Evolutionary conservation across 2,329 filamentous ascomycete species (phyloP).

Genomic region (Penicillium aurantiogriseum): DNA sequence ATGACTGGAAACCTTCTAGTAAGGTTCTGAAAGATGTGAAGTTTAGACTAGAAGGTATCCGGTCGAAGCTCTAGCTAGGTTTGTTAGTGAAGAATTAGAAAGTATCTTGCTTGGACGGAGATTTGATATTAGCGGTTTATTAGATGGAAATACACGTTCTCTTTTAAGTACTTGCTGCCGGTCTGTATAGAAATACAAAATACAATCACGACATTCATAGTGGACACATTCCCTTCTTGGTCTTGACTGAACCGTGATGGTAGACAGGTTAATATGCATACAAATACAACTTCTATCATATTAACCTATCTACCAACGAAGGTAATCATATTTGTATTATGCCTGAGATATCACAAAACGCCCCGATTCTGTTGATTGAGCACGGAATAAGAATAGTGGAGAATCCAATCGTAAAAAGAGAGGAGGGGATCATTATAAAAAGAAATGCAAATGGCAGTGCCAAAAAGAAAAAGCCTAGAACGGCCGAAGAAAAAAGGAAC

Average conservation of each 20-base stretch:
- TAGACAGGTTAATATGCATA: too few relatives aligned
- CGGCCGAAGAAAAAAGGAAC: constrained; percentile 8
- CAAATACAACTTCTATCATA: too few relatives aligned
- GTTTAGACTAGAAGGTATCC: constrained; percentile 85
- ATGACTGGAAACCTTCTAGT: constrained; percentile 85
- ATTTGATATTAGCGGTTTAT: background rate
- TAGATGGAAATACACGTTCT: background rate
- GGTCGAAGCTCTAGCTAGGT: constrained; percentile 68
- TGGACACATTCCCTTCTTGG: background rate
- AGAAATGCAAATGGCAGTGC: background rate
- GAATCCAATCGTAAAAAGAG: background rate
- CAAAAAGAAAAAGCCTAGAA: background rate
- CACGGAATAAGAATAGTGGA: background rate
- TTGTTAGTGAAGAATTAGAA: background rate
- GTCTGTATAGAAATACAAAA: background rate
- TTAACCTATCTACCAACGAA: background rate
- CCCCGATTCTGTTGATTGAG: background rate
- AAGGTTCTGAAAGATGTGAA: constrained; percentile 96
- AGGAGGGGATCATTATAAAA: background rate
- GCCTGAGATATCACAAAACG: background rate
- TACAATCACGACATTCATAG: background rate
- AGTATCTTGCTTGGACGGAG: background rate
- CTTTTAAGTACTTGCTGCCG: background rate
- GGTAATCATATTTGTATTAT: background rate
- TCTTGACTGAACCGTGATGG: background rate